Evolutionary conservation across 768 basidiomycete genomes (phyloP).

Genomic region (Collybiopsis confluens): DNA sequence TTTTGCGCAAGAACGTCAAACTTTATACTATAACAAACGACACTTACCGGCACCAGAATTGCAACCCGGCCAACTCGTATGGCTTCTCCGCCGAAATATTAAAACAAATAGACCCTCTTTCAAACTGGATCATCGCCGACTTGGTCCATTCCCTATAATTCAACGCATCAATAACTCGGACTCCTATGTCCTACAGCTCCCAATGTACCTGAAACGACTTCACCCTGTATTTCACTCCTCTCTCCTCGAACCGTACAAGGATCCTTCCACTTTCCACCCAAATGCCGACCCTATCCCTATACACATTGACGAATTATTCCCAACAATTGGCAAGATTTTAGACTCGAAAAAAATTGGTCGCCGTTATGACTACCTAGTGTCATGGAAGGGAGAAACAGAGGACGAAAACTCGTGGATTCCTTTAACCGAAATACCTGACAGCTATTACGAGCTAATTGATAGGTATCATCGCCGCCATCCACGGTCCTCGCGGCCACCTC

Average conservation of each 20-base stretch:
- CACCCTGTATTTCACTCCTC: conserved; percentile 26
- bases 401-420: conserved; percentile 32
- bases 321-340: conserved; percentile 21
- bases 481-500: conserved; percentile 23
- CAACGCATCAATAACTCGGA: background rate
- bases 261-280: conserved; percentile 28
- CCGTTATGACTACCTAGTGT: conserved; percentile 31
- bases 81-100: conserved; percentile 34
- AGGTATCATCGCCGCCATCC: conserved; percentile 30
- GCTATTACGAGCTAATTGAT: conserved; percentile 25
- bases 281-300: conserved; percentile 20
- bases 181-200: conserved; percentile 16
- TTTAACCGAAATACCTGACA: conserved; percentile 28
- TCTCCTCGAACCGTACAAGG: conserved; percentile 27
- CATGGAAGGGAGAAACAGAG: conserved; percentile 19
- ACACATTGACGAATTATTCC: conserved; percentile 14
- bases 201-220: conserved; percentile 14
- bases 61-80: conserved; percentile 30
- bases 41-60: conserved; percentile 22
- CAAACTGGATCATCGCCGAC: conserved; percentile 31
- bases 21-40: conserved; percentile 23
- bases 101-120: conserved; percentile 33
- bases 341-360: conserved; percentile 29
- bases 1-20: conserved; percentile 22
- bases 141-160: conserved; percentile 21